These are phyloP conservation scores for Verticillium tricorpus DNA, from an alignment of 2,329 filamentous ascomycete genomes.

Conservation along the genomic window DNA sequence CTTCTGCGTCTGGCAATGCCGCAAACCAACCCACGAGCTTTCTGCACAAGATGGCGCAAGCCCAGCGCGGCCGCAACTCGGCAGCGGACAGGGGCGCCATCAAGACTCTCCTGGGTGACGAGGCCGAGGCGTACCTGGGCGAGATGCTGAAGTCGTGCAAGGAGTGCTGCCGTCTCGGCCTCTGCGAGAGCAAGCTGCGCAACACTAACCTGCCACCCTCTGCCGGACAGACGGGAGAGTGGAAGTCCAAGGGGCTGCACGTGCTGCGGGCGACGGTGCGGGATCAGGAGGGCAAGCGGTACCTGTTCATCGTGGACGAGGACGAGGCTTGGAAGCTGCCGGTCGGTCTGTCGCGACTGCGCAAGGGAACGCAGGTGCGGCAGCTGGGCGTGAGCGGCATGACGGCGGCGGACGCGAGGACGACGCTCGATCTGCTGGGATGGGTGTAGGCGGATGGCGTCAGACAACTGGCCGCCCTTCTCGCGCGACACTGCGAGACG, in stretches of 20 bases:
- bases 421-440: constrained; percentile 53
- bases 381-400: constrained; percentile 56
- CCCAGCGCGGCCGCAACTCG: constrained; percentile 29
- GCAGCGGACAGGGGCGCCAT: constrained; percentile 42
- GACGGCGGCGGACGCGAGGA: constrained; percentile 47
- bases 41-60: constrained; percentile 41
- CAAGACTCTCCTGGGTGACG: constrained; percentile 55
- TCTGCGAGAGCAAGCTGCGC: constrained; percentile 39
- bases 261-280: constrained; percentile 59
- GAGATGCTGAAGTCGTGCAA: constrained; percentile 63
- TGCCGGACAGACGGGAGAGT: constrained; percentile 45
- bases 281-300: constrained; percentile 63
- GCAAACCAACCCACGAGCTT: constrained; percentile 34
- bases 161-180: constrained; percentile 54
- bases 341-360: constrained; percentile 54
- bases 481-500: not conserved
- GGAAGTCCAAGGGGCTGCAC: constrained; percentile 53
- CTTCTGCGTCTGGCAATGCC: constrained; percentile 29
- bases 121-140: constrained; percentile 60
- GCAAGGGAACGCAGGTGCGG: constrained; percentile 55
- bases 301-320: constrained; percentile 60
- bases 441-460: constrained; percentile 29
- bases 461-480: not conserved
- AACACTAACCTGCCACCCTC: constrained; percentile 35
- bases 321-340: constrained; percentile 66